Conservation (phyloP, 2,329 filamentous ascomycete species). For the Arachnopeziza araneosa region DNA sequence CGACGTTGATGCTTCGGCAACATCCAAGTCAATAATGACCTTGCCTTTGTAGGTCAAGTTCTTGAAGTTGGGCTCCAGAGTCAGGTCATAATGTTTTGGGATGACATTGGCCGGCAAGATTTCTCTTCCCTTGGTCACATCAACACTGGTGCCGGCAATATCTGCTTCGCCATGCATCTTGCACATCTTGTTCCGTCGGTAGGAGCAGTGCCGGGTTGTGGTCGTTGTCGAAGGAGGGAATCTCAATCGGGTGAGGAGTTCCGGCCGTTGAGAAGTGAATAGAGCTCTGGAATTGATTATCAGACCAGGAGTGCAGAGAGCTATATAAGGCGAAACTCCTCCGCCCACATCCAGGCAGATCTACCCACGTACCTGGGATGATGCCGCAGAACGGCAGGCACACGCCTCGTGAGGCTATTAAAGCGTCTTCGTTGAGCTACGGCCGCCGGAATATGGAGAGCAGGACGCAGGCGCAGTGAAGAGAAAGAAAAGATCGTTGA, state of each 20-base stretch:
- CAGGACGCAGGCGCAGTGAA: constrained; percentile 22
- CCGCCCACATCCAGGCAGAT: neutral
- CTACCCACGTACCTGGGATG: constrained; percentile 11
- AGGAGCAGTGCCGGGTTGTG: constrained; percentile 60
- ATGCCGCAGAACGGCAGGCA: constrained; percentile 6
- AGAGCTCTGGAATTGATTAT: constrained; percentile 15
- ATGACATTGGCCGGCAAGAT: constrained; percentile 89
- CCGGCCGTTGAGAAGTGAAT: constrained; percentile 1
- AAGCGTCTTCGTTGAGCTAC: constrained; percentile 23
- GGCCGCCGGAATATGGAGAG: constrained; percentile 16
- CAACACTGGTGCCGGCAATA: constrained; percentile 48
- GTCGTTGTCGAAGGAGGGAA: constrained; percentile 18
- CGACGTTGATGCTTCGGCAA: constrained; percentile 75
- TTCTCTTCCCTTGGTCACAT: constrained; percentile 65
- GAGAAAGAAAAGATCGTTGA: constrained; percentile 20
- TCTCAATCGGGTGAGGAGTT: constrained; percentile 16
- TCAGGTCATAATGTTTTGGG: constrained; percentile 86
- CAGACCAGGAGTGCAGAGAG: neutral
- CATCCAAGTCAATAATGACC: constrained; percentile 81
- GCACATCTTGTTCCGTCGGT: constrained; percentile 68
- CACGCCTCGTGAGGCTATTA: constrained; percentile 11
- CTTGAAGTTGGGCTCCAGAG: constrained; percentile 83
- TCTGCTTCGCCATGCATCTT: constrained; percentile 52
- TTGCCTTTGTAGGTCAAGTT: constrained; percentile 82
- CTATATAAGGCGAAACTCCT: neutral